phyloP scores from a whole-genome alignment of 768 basidiomycete genomes.

The Russula sp. region DNA sequence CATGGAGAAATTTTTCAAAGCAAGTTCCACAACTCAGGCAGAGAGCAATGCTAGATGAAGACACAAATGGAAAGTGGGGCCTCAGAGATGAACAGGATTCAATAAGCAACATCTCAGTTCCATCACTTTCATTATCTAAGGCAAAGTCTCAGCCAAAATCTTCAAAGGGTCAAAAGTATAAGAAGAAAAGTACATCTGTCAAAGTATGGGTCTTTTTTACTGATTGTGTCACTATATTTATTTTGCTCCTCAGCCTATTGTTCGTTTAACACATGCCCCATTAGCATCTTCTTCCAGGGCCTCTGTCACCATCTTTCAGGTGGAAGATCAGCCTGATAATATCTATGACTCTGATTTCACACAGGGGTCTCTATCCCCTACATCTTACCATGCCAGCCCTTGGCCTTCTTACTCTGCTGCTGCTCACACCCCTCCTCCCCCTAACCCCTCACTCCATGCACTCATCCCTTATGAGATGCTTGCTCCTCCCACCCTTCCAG shows the following conservation, averaged over 20 bases:
- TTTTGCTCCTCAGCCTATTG: neutral
- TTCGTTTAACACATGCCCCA: neutral
- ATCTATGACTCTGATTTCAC: conserved; percentile 54
- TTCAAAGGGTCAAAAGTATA: neutral
- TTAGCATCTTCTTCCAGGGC: neutral
- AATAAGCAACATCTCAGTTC: neutral
- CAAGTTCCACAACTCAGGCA: conserved; percentile 10
- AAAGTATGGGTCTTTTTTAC: neutral
- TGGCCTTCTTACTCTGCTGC: conserved; percentile 22
- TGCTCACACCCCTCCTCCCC: neutral
- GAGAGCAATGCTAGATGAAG: neutral
- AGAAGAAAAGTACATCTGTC: neutral
- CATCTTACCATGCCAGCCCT: conserved; percentile 30
- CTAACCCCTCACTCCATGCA: conserved; percentile 22
- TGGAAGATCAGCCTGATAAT: neutral
- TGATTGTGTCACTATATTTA: neutral
- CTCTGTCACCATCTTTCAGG: neutral
- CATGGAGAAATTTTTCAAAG: conserved; percentile 41
- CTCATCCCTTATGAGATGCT: conserved; percentile 34
- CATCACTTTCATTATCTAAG: neutral
- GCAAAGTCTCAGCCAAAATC: neutral
- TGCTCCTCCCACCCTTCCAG: conserved; percentile 34
- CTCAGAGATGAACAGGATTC: neutral
- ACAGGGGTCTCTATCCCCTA: conserved; percentile 39
- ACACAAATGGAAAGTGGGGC: neutral